A percentile compares a stretch with the other conserved stretches of the same genome.
Conservation (phyloP, 371 early-diverging fungal genomes). For the Capniomyces stellatus region DNA sequence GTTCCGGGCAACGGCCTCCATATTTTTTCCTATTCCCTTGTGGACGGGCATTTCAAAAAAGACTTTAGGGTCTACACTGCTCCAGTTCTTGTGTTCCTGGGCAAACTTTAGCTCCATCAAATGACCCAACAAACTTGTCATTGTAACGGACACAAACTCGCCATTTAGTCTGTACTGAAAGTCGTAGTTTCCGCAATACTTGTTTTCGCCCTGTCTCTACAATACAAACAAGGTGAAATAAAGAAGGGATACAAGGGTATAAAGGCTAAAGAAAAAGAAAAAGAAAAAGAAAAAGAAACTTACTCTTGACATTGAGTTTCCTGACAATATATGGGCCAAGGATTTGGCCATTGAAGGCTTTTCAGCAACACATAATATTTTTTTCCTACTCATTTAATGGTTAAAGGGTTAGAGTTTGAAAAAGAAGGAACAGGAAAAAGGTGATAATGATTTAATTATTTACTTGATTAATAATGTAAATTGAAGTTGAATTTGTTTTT, state of each 20-base stretch:
- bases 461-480: too few relatives aligned
- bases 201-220: constrained; percentile 34
- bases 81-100: constrained; percentile 37
- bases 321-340: constrained; percentile 67
- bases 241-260: too few relatives aligned
- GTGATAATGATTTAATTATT: too few relatives aligned
- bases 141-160: constrained; percentile 39
- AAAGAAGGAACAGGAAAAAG: too few relatives aligned
- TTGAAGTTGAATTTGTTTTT: too few relatives aligned
- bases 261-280: not conserved
- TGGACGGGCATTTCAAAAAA: constrained; percentile 47
- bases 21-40: constrained; percentile 10
- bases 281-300: not conserved
- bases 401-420: too few relatives aligned
- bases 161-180: constrained; percentile 44
- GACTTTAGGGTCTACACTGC: constrained; percentile 25
- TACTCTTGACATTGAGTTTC: constrained; percentile 9
- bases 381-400: constrained; percentile 29
- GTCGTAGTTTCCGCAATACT: constrained; percentile 59
- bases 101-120: constrained; percentile 47
- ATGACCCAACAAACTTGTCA: constrained; percentile 82
- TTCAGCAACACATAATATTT: constrained; percentile 90
- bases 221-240: not conserved
- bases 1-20: constrained; percentile 38
- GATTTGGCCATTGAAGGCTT: constrained; percentile 93